Evolutionary conservation across 345 rosid species (phyloP).

Genomic region (Psidium friedrichsthalianum): DNA sequence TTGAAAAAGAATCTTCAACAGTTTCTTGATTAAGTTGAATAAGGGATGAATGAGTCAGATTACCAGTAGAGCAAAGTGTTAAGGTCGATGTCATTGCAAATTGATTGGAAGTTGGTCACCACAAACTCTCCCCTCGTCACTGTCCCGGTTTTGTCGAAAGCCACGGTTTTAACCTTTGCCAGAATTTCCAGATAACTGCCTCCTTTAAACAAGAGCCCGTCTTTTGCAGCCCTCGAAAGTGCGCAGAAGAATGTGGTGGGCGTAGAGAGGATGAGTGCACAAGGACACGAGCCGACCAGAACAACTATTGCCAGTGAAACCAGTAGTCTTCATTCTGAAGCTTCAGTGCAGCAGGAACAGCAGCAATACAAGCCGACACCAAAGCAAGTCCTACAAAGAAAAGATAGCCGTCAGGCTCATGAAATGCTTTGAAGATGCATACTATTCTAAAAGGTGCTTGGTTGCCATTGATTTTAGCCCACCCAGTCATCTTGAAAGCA

Average conservation of each 20-base stretch:
- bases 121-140: constrained; percentile 75
- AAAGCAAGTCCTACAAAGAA: constrained; percentile 39
- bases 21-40: not conserved
- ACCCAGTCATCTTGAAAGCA: not conserved
- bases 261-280: constrained; percentile 79
- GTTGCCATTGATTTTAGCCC: not conserved
- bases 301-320: constrained; percentile 74
- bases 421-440: not conserved
- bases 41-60: not conserved
- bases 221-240: constrained; percentile 64
- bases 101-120: constrained; percentile 45
- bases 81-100: constrained; percentile 22
- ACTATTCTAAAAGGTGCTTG: not conserved
- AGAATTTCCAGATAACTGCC: constrained; percentile 61
- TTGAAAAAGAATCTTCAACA: not conserved
- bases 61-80: constrained; percentile 54
- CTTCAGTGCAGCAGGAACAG: constrained; percentile 39
- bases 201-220: constrained; percentile 71
- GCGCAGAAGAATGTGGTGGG: constrained; percentile 82
- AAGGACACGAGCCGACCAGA: constrained; percentile 80
- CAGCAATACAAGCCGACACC: constrained; percentile 41
- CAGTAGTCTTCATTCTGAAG: constrained; percentile 33
- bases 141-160: constrained; percentile 91
- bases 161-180: constrained; percentile 54
- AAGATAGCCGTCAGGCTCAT: not conserved